A percentile compares a stretch with the other conserved stretches of the same genome.
phyloP scores from a whole-genome alignment of 805 yeast species.

The Pichia membranifaciens region DNA sequence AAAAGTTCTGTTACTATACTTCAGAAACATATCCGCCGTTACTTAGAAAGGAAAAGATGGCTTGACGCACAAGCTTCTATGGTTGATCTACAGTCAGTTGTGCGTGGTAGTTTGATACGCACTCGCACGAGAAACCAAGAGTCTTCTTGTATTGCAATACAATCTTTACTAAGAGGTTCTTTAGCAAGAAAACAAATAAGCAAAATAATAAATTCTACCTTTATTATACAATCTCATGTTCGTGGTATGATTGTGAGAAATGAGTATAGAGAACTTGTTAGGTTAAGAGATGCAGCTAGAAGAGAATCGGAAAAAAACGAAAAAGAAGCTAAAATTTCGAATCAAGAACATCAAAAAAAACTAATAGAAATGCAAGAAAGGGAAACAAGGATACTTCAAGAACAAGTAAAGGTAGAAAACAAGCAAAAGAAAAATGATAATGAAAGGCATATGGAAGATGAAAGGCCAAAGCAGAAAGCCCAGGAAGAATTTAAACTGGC shows the following conservation, averaged over 20 bases:
- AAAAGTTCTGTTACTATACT: slow-evolving; percentile 74
- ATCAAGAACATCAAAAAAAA: too few species aligned
- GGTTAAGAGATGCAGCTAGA: slow-evolving; percentile 75
- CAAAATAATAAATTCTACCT: slow-evolving; percentile 32
- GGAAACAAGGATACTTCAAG: slow-evolving; percentile 15
- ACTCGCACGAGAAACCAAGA: slow-evolving; percentile 42
- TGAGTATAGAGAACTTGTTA: slow-evolving; percentile 78
- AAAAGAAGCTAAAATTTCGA: too few species aligned
- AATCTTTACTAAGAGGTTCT: slow-evolving; percentile 55
- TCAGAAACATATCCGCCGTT: slow-evolving; percentile 73
- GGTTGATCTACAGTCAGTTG: slow-evolving; percentile 50
- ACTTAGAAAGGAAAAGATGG: slow-evolving; percentile 55
- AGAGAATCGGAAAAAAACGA: slow-evolving; percentile 29
- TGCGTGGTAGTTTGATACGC: slow-evolving; percentile 59
- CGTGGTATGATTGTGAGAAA: slow-evolving; percentile 50
- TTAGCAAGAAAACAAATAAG: slow-evolving; percentile 37
- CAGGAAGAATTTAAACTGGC: not conserved
- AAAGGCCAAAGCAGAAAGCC: not conserved
- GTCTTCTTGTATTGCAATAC: slow-evolving; percentile 61
- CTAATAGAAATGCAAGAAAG: slow-evolving; percentile 31
- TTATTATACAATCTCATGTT: slow-evolving; percentile 39
- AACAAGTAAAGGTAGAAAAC: slow-evolving; percentile 31
- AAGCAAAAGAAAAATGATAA: slow-evolving; percentile 28
- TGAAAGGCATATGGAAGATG: not conserved
- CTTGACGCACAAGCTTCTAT: slow-evolving; percentile 48